A percentile compares a stretch with the other conserved stretches of the same genome.
Evolutionary conservation across 768 basidiomycete species (phyloP).

Genomic region (Trametes cingulata): DNA sequence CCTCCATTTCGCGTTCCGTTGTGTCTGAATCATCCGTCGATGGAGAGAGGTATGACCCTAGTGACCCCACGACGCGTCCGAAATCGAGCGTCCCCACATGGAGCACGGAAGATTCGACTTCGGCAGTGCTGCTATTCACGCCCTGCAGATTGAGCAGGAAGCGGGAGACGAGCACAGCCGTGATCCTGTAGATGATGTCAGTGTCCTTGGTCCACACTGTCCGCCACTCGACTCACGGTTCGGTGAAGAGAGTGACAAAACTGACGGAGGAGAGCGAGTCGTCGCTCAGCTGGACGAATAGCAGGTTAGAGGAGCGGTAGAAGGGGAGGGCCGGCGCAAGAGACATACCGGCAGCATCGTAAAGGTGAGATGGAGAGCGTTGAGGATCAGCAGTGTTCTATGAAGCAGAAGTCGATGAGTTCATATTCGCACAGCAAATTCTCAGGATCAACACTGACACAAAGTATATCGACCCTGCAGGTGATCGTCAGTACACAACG

Average conservation of each 20-base stretch:
- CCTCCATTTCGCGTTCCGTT: no score
- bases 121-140: neutral
- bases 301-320: neutral
- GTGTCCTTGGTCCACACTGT: no score
- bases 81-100: neutral
- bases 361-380: constrained; percentile 1
- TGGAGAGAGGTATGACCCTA: neutral
- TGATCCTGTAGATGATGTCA: neutral
- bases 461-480: neutral
- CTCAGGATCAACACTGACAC: neutral
- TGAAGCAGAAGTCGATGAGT: neutral
- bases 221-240: neutral
- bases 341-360: neutral
- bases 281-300: neutral
- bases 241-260: neutral
- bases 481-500: neutral
- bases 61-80: neutral
- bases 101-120: neutral
- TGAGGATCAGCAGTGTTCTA: neutral
- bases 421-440: no score
- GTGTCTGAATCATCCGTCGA: no score
- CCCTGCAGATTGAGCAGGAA: constrained; percentile 2
- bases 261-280: neutral
- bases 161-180: neutral
- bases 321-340: neutral